Percentiles rank a stretch among this genome's conserved stretches.
Evolutionary conservation across 164 flowering plant genomes (phyloP).

Genomic region (Nymphaea colorata): DNA sequence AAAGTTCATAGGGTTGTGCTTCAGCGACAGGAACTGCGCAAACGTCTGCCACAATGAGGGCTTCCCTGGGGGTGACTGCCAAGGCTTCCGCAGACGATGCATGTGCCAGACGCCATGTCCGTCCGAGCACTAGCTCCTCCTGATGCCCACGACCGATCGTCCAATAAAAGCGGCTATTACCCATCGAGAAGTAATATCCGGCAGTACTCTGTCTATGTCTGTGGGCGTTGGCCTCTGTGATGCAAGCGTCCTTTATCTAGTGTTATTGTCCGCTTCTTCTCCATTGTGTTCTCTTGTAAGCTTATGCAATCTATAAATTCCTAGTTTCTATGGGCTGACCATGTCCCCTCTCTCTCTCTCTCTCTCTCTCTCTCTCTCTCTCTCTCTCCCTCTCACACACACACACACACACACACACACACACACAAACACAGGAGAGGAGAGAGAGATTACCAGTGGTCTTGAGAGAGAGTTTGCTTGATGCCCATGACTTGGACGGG

Average conservation of each 20-base stretch:
- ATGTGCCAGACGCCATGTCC: constrained; percentile 3
- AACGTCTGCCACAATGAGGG: background rate
- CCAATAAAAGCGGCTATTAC: background rate
- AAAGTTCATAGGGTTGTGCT: background rate
- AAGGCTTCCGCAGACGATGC: constrained; percentile 4
- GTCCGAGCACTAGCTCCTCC: background rate
- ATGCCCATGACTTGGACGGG: too few species aligned
- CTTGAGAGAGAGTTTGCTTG: too few species aligned
- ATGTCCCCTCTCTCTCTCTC: too few species aligned
- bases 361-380: too few species aligned
- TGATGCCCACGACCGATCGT: background rate
- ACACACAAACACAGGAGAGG: too few species aligned
- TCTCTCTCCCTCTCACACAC: too few species aligned
- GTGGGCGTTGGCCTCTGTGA: background rate
- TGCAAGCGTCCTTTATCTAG: background rate
- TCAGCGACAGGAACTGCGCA: constrained; percentile 6
- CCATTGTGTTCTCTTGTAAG: background rate
- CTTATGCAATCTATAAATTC: too few species aligned
- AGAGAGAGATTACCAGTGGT: too few species aligned
- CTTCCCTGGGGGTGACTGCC: constrained; percentile 4
- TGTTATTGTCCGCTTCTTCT: background rate
- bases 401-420: too few species aligned
- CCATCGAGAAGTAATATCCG: too few species aligned
- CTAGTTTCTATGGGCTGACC: too few species aligned
- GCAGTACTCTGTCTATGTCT: background rate